Base-by-base conservation (phyloP, 805 yeast species). In the Scheffersomyces coipomensis region DNA sequence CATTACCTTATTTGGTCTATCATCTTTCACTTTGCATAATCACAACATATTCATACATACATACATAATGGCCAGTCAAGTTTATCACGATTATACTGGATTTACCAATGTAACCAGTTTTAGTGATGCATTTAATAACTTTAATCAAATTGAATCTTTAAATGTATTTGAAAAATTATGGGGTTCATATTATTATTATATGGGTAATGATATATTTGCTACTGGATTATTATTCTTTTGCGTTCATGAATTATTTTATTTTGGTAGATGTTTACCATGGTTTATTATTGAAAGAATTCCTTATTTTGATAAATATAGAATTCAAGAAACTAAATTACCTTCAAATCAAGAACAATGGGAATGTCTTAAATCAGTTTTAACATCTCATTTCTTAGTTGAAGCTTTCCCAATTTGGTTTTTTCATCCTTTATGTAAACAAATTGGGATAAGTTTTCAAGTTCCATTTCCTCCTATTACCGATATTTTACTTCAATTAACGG, bases 321-420 rank as follows among this genome's bases (percentile, higher is more conserved):
- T 78, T 40, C 83, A 78, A 52, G 78, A 75, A 6, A 58, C 67
- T 15, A 73, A 76, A 45, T 52, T 76, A 18, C 82, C 82, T 6
- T 62, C 76, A 2, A 71, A 70, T 43, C 67, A 71, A 48, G 83
- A 78, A 53, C 83, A 78, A 52, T 78, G 81, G 81, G 83, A 78
- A 51, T 78, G 82, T 51, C 55, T 77, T 41, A 78, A 77, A 52
- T 63, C 79, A n/a, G 82, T 78, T 15, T 58, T 78, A 34, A 75
- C 68, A 40, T 75, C 78, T 12, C 83, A 78, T 48, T 73, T 78
- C 46, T 48, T 78, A 46, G 82, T 78, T 22, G 83, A 78, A 55
- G 82, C 77, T 1, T 64, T 78, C 39, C 83, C 83, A 33, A 78
- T 78, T 43, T 78, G 83, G 83, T 68, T 77, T 17, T 78, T 78